Evolutionary conservation across 2,329 filamentous ascomycete genomes (phyloP).

Genomic region (Cyphellophora europaea): DNA sequence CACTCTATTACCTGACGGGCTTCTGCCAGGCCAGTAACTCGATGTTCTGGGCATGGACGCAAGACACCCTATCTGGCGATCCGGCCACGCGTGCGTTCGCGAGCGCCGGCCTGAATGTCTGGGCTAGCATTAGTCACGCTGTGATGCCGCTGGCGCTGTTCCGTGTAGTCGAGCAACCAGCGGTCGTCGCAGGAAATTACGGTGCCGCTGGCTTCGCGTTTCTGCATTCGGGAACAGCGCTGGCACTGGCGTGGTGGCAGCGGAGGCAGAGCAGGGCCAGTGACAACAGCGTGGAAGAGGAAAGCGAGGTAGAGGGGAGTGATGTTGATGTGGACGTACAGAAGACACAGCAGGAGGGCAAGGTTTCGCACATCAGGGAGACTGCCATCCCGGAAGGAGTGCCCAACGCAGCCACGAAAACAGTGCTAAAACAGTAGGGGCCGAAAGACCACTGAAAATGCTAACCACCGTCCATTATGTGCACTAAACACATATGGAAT

Average conservation of each 20-base stretch:
- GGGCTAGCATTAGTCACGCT: slow-evolving; percentile 1
- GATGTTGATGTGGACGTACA: too few species aligned
- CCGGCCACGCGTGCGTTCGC: slow-evolving; percentile 1
- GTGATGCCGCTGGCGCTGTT: slow-evolving; percentile 1
- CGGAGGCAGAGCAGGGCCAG: too few species aligned
- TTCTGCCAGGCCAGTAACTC: slow-evolving; percentile 2
- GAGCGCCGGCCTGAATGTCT: slow-evolving; percentile 1
- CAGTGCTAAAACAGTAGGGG: too few species aligned
- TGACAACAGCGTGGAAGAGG: too few species aligned
- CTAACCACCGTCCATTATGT: too few species aligned
- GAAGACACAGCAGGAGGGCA: too few species aligned
- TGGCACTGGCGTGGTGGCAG: not conserved
- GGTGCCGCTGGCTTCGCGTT: slow-evolving; percentile 1
- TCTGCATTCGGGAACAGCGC: not conserved
- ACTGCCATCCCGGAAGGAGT: too few species aligned
- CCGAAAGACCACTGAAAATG: too few species aligned
- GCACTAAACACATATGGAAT: too few species aligned
- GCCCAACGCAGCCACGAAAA: too few species aligned
- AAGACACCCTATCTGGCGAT: slow-evolving; percentile 3
- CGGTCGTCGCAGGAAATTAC: not conserved
- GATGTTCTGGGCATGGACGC: slow-evolving; percentile 4
- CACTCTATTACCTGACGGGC: slow-evolving; percentile 1
- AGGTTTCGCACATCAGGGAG: too few species aligned
- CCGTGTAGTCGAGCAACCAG: not conserved
- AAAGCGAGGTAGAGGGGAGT: too few species aligned